Conservation (phyloP, 164 flowering plant genomes). For the Chimonanthus praecox region DNA sequence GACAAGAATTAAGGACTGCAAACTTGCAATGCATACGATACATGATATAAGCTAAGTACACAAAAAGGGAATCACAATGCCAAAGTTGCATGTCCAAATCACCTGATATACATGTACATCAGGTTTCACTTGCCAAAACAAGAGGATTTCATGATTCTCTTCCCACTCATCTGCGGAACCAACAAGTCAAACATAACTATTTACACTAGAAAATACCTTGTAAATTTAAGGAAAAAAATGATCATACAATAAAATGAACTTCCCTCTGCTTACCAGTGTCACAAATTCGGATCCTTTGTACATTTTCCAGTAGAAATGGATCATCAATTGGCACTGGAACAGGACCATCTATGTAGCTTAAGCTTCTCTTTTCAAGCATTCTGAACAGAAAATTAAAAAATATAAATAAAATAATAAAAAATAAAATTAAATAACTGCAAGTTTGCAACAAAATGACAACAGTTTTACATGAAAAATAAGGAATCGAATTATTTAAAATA, state of each 20-base stretch:
- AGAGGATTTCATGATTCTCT: slow-evolving; percentile 61
- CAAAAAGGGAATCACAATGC: neutral
- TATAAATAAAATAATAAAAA: neutral
- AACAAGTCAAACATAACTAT: slow-evolving; percentile 1
- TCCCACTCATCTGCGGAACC: slow-evolving; percentile 68
- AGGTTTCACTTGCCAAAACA: slow-evolving; percentile 99
- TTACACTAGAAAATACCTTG: neutral
- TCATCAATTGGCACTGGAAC: slow-evolving; percentile 74
- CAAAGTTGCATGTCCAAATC: slow-evolving; percentile 8
- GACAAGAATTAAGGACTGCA: too few relatives aligned
- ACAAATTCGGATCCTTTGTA: slow-evolving; percentile 68
- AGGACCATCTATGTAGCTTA: slow-evolving; percentile 83
- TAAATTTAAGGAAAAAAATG: neutral
- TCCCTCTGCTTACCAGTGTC: slow-evolving; percentile 53
- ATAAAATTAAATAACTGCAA: neutral
- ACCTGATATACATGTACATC: slow-evolving; percentile 96
- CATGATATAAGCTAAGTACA: neutral
- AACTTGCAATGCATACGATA: neutral
- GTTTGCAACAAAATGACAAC: neutral
- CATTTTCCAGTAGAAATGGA: slow-evolving; percentile 64
- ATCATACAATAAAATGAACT: neutral
- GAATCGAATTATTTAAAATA: neutral
- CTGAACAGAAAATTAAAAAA: slow-evolving; percentile 26
- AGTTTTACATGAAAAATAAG: neutral
- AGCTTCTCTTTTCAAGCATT: slow-evolving; percentile 90